Base-by-base conservation (phyloP, 2,329 filamentous ascomycete species). In the Sporothrix mexicana region DNA sequence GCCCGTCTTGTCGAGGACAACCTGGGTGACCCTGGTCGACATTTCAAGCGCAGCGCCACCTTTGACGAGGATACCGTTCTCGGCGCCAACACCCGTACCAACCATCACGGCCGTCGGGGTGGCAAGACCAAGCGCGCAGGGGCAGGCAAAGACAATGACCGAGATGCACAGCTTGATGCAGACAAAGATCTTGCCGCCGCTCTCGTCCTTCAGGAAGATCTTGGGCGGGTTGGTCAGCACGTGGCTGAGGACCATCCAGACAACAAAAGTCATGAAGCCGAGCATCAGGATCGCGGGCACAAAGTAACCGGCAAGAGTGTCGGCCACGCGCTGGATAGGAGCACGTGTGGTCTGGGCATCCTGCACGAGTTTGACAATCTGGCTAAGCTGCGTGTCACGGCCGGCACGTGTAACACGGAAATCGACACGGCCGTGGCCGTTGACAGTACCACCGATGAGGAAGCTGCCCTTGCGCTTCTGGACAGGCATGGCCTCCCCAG, bases 51-150 rank as follows among this genome's bases (percentile, higher is more conserved):
- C 94, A 55, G 93, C 95, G 72, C 96, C 96, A 71, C 96, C 95
- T 83, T 99, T 99, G 80, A 98, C 94, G n/a, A 99, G 85, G 77
- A 99, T 99, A 30, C 96, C 96, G 77, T 97, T 92, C 81, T 98
- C 93, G 2, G 96, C 96, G 69, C 96, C 96, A 45, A 98, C 91
- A 73, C 96, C 96, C n/a, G 96, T 98, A 59, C 96, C 96, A 43
- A 99, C 96, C 96, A 99, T 98, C 80, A 99, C 95, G 2, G 96
- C 96, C 0, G 96, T 99, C 2, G 96, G 96, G 1, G 96, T 98
- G 30, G 94, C 95, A 20, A 99, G 87, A 72, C 96, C 96, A n/a
- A 99, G 89, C 0, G 96, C 96, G 79, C 96, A 99, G 20, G 96
- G 96, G 79, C 96, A 99, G 4, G 96, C 96, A 81, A 99, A 98